Evolutionary conservation across 805 yeast genomes (phyloP).

Genomic region (Myxozyma geophila): DNA sequence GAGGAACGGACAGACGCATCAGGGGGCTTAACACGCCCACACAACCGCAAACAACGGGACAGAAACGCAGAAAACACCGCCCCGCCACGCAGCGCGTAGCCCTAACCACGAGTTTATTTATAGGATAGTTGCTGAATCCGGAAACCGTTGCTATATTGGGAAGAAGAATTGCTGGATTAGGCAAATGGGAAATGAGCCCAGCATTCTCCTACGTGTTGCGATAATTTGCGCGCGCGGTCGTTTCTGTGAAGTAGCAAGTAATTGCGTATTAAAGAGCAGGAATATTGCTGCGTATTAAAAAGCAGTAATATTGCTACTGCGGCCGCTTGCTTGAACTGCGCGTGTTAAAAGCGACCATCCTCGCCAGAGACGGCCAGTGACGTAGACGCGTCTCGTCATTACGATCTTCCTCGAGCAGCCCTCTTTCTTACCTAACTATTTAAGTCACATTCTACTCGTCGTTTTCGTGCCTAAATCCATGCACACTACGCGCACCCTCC

Average conservation of each 20-base stretch:
- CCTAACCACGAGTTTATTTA: neutral
- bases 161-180: neutral
- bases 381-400: neutral
- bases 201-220: too few species aligned
- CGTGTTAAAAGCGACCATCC: neutral
- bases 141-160: too few species aligned
- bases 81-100: constrained; percentile 3
- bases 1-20: constrained; percentile 1
- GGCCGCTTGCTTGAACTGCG: too few species aligned
- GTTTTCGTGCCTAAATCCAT: too few species aligned
- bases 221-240: too few species aligned
- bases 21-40: neutral
- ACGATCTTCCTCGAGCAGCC: too few species aligned
- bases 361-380: neutral
- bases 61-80: constrained; percentile 1
- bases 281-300: too few species aligned
- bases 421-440: too few species aligned
- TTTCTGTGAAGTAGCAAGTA: neutral
- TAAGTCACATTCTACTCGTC: too few species aligned
- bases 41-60: neutral
- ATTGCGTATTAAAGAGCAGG: too few species aligned
- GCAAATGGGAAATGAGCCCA: neutral
- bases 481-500: too few species aligned
- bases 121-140: neutral
- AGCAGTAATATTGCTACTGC: too few species aligned